Conservation (phyloP, 1,284 basidiomycete genomes). For the Salmacisia buchloeana region DNA sequence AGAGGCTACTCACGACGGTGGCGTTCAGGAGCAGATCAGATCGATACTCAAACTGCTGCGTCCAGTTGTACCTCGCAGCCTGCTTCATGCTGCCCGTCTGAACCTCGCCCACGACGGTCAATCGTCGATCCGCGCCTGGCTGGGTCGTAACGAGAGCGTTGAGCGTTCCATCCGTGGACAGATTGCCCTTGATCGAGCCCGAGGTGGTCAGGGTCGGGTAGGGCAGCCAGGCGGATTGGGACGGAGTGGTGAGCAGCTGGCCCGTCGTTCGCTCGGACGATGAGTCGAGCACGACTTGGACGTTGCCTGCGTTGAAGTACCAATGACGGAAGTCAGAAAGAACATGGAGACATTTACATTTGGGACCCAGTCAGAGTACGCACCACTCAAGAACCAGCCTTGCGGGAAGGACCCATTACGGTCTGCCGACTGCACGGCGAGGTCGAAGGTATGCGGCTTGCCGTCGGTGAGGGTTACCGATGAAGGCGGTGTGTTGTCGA, state of each 20-base stretch:
- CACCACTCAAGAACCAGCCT: constrained; percentile 69
- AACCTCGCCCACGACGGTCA: not conserved
- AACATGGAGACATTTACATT: no score
- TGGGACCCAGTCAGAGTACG: not conserved
- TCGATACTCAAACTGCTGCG: constrained; percentile 2
- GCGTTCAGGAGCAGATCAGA: not conserved
- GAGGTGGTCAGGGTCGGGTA: not conserved
- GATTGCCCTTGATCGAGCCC: not conserved
- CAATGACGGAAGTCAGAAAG: no score
- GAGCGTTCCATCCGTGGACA: not conserved
- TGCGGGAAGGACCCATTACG: constrained; percentile 60
- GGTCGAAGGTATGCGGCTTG: constrained; percentile 62
- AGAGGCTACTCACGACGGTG: not conserved
- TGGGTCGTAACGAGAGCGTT: not conserved
- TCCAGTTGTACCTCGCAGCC: not conserved
- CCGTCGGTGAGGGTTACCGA: constrained; percentile 67
- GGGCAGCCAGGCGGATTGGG: not conserved
- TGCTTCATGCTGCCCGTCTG: constrained; percentile 8
- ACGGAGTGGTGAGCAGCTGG: constrained; percentile 3
- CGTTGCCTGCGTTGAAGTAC: constrained; percentile 54
- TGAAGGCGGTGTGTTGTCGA: constrained; percentile 74
- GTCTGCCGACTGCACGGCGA: constrained; percentile 70
- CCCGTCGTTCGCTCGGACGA: constrained; percentile 24
- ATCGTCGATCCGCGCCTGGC: not conserved
- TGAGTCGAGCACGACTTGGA: constrained; percentile 55